phyloP scores from a whole-genome alignment of 202 grass and related monocot species.

The Digitaria exilis region DNA sequence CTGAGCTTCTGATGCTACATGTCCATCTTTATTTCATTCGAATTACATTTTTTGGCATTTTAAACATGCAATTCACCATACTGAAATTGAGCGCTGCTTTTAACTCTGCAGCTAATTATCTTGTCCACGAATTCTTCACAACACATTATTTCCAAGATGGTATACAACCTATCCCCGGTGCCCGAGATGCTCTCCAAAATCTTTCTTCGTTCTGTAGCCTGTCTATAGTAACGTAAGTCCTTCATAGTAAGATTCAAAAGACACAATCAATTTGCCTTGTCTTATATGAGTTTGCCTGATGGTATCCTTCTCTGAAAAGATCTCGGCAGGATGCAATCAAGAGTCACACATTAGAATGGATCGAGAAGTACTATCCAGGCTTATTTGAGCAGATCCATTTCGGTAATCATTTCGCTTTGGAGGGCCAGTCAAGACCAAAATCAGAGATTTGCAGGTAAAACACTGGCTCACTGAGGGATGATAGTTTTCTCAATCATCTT shows the following conservation, averaged over 20 bases:
- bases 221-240: conserved; percentile 92
- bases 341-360: conserved; percentile 88
- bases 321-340: conserved; percentile 98
- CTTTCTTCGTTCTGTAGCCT: conserved; percentile 89
- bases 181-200: conserved; percentile 75
- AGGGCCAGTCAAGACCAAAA: conserved; percentile 88
- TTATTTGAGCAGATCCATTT: conserved; percentile 98
- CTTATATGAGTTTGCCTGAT: conserved; percentile 8
- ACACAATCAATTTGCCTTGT: background rate
- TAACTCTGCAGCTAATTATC: conserved; percentile 69
- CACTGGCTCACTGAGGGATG: background rate
- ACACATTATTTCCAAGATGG: conserved; percentile 96
- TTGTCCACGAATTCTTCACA: conserved; percentile 98
- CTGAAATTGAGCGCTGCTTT: conserved; percentile 11
- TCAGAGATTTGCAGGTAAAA: conserved; percentile 94
- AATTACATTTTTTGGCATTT: background rate
- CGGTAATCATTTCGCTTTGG: conserved; percentile 94
- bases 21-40: background rate
- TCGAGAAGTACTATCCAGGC: conserved; percentile 83
- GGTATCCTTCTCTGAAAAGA: conserved; percentile 44
- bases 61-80: background rate
- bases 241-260: conserved; percentile 21
- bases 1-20: background rate
- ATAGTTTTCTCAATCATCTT: conserved; percentile 3
- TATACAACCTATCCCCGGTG: conserved; percentile 88